Base-by-base conservation (phyloP, 2,329 filamentous ascomycete species). In the Mariannaea sp. region DNA sequence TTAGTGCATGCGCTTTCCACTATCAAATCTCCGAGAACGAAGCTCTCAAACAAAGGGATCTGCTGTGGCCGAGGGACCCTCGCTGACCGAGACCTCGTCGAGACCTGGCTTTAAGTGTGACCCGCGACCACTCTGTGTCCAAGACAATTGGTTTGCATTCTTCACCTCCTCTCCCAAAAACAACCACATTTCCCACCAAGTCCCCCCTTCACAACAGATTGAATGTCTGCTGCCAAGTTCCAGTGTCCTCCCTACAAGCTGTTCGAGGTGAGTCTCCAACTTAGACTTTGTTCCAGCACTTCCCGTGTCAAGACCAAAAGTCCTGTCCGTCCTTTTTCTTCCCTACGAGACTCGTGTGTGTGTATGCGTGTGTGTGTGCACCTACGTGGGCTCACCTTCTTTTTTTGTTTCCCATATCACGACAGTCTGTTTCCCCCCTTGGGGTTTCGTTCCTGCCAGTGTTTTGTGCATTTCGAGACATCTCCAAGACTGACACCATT, bases 141-240 rank as follows among this genome's bases (percentile, higher is more conserved):
- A 72, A 75, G 72, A 75, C 72, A 74, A 51, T 57, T 66, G 65
- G 58, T 62, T 66, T 69, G 60, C 68, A 70, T 73, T 71, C 66
- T 68, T 68, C 54, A 64, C 56, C 58, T 66, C 48, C 55, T 61
- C 61, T 64, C 58, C 62, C 59, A 65, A 56, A 58, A 55, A 59
- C 55, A 30, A 43, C 38, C 62, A 68, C 70, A 73, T 72, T 69
- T 68, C 65, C 63, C 62, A 67, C 57, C 64, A 58, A 58, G 61
- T 56, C 67, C 64, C 65, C n/a, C 66, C 61, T 68, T 64, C 58
- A 65, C 67, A 65, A 73, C 72, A 74, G 75, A 73, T 80, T 82
- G 71, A 70, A 84, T 84, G 81, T 84, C 81, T 78, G 69, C 76
- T 70, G 71, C 73, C 69, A 83, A 81, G 75, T 80, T 81, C 69